Base-by-base conservation (phyloP, 2,329 filamentous ascomycete genomes). In the Phialocephala subalpina region DNA sequence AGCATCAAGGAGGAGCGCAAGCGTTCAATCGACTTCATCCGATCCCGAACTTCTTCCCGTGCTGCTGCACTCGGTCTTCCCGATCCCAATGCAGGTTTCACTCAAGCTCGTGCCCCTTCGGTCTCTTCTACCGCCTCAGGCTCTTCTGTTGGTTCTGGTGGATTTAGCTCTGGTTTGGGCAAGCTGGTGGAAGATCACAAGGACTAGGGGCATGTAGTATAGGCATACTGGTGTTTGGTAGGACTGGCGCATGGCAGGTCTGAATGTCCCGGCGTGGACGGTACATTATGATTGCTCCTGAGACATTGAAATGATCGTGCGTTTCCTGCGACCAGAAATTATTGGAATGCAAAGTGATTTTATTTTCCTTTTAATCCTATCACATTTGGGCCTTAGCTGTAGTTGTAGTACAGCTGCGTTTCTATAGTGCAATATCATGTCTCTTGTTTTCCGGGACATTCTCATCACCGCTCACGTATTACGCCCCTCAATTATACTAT, bases 1-100 rank as follows among this genome's bases (percentile, higher is more conserved):
- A 67, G 59, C 18, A 56, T 69, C 47, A 69, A 69, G 53, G 65
- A 70, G 22, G 65, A 67, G 35, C 61, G 70, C 4, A 67, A 70
- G 56, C 25, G 42, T 2, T 53, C 27, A 1, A 66, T 73, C 18
- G 65, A 67, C 3, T 70, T 73, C 33, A 68, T 73, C 33, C 63
- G 67, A 11, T 57, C 40, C 18, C 62, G 70, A 3, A 70, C 70
- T 2, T 52, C 62, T 22, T 60, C 55, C 6, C 47, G 64, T 38
- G 56, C 61, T n/a, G 29, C 56, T 36, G 20, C 29, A 7, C 20
- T 65, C n/a, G 63, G 58, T 14, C 22, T 56, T 4, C 62, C 62
- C 2, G 29, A 38, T 53, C 22, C 58, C 20, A 40, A 42, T 16
- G 18, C 38, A 42, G 38, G 38, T 42, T n/a, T 42, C 5, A 14